A percentile compares a stretch with the other conserved stretches of the same genome.
phyloP scores from a whole-genome alignment of 2,329 filamentous ascomycete genomes.

The Ophiognomonia clavigignenti-juglandacearum region DNA sequence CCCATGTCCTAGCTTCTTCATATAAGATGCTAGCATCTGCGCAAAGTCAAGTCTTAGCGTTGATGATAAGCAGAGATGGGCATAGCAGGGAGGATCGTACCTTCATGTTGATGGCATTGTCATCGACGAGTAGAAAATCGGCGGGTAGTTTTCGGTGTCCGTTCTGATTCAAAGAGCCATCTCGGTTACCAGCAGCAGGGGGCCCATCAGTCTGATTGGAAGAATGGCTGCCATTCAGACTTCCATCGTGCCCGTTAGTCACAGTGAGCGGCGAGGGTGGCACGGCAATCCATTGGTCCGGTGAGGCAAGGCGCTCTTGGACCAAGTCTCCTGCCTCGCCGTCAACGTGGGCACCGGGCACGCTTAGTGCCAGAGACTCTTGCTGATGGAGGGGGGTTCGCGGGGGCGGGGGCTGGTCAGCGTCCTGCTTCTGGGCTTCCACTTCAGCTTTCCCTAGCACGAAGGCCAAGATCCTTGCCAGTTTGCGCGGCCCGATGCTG shows the following conservation, averaged over 20 bases:
- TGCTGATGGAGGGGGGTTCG: not conserved
- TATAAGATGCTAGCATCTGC: slow-evolving; percentile 30
- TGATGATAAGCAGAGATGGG: not conserved
- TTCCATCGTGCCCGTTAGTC: too few relatives aligned
- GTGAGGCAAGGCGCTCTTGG: too few relatives aligned
- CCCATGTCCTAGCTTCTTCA: slow-evolving; percentile 31
- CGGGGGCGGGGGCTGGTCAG: not conserved
- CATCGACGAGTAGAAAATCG: slow-evolving; percentile 31
- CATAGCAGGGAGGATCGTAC: not conserved
- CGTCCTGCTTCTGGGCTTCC: not conserved
- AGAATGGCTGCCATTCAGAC: too few relatives aligned
- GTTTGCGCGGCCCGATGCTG: slow-evolving; percentile 3
- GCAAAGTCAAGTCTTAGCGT: not conserved
- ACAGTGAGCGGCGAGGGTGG: too few relatives aligned
- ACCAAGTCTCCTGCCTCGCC: too few relatives aligned
- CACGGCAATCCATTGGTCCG: too few relatives aligned
- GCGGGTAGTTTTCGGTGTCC: not conserved
- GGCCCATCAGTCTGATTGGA: too few relatives aligned
- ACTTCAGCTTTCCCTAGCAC: not conserved
- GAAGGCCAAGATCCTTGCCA: not conserved
- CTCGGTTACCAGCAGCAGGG: too few relatives aligned
- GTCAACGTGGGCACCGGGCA: not conserved
- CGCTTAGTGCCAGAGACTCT: not conserved
- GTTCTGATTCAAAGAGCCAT: too few relatives aligned
- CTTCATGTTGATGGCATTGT: slow-evolving; percentile 35